Percentiles rank a stretch among this genome's conserved stretches.
Evolutionary conservation across 73 alveolate species (phyloP).

Genomic region (Paramecium octaurelia): DNA sequence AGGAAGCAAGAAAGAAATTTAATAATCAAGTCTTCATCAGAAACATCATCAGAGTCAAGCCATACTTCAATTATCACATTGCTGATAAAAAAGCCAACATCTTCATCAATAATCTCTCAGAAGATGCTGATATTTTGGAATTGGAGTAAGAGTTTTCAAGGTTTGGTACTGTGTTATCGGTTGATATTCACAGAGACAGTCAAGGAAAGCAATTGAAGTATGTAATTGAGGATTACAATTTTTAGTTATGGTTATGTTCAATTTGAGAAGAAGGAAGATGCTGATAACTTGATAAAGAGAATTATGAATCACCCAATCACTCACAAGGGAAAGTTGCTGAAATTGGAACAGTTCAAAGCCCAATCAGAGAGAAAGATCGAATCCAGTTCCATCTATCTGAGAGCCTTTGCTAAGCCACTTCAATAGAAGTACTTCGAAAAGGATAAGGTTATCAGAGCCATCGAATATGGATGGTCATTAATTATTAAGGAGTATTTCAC

Average conservation of each 20-base stretch:
- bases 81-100: slow-evolving; percentile 48
- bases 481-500: background rate
- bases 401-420: slow-evolving; percentile 39
- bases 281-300: background rate
- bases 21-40: slow-evolving; percentile 14
- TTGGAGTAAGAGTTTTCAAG: slow-evolving; percentile 35
- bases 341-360: slow-evolving; percentile 27
- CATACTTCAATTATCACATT: slow-evolving; percentile 26
- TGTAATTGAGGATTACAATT: background rate
- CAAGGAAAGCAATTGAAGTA: slow-evolving; percentile 19
- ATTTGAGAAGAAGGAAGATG: slow-evolving; percentile 50
- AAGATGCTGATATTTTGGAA: slow-evolving; percentile 36
- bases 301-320: background rate
- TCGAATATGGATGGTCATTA: slow-evolving; percentile 13
- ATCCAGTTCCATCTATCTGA: background rate
- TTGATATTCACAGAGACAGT: slow-evolving; percentile 40
- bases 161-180: slow-evolving; percentile 30
- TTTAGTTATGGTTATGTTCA: slow-evolving; percentile 35
- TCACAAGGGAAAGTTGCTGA: background rate
- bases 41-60: slow-evolving; percentile 18
- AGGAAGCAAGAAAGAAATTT: slow-evolving; percentile 46
- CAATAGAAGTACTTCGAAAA: background rate
- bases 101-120: slow-evolving; percentile 41
- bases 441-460: background rate
- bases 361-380: slow-evolving; percentile 28